Conservation (phyloP, 306 rosid genomes). For the Cucumis cinereus region DNA sequence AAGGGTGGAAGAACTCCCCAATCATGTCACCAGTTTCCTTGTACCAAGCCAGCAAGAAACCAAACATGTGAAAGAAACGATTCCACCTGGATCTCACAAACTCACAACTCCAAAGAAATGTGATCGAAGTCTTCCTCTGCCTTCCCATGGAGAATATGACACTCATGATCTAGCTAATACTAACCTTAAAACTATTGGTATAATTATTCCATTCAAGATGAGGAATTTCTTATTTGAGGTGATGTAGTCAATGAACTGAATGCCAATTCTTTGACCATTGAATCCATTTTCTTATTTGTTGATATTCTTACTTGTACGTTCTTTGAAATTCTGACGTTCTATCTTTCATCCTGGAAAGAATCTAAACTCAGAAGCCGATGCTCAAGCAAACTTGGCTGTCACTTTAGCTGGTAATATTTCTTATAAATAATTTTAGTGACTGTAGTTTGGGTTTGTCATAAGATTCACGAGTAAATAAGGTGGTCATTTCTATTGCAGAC, state of each 20-base stretch:
- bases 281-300: not conserved
- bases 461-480: not conserved
- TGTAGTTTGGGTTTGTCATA: not conserved
- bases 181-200: not conserved
- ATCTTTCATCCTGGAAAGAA: slow-evolving; percentile 29
- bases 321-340: slow-evolving; percentile 13
- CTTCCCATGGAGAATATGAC: too few relatives aligned
- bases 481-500: slow-evolving; percentile 31
- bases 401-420: slow-evolving; percentile 52
- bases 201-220: not conserved
- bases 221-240: not conserved
- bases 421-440: slow-evolving; percentile 6
- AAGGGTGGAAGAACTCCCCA: too few relatives aligned
- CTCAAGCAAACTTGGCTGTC: slow-evolving; percentile 74
- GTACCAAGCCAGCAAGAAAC: too few relatives aligned
- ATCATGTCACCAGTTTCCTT: too few relatives aligned
- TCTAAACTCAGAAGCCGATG: slow-evolving; percentile 74
- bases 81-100: too few relatives aligned
- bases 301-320: not conserved
- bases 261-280: not conserved
- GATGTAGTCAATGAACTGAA: not conserved
- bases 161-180: not conserved
- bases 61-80: too few relatives aligned
- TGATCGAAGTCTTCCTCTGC: too few relatives aligned
- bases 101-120: too few relatives aligned